Percentiles rank a stretch among this genome's conserved stretches.
These are phyloP conservation scores for Xylariaceae sp. DNA, from an alignment of 2,329 filamentous ascomycete genomes.

Conservation along the genomic window DNA sequence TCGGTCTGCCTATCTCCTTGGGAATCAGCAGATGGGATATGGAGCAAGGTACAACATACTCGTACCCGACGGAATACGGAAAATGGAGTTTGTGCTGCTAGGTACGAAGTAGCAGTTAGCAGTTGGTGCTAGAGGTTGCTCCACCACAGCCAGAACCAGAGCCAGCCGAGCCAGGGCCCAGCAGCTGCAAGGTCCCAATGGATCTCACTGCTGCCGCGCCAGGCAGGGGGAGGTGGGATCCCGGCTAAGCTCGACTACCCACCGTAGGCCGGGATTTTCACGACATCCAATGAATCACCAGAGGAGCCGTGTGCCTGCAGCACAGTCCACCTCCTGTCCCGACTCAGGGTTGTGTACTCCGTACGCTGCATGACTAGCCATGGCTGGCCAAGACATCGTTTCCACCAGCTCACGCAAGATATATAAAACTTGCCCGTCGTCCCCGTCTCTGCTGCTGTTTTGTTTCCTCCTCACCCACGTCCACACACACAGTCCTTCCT, in stretches of 20 bases:
- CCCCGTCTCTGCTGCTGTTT: slow-evolving; percentile 27
- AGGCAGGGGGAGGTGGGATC: slow-evolving; percentile 5
- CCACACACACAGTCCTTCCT: slow-evolving; percentile 31
- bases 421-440: slow-evolving; percentile 26
- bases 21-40: slow-evolving; percentile 20
- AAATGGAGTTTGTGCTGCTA: too few relatives aligned
- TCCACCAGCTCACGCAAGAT: slow-evolving; percentile 16
- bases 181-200: slow-evolving; percentile 24
- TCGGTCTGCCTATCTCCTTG: slow-evolving; percentile 2
- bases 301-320: slow-evolving; percentile 33
- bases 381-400: slow-evolving; percentile 2
- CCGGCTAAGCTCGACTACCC: slow-evolving; percentile 31
- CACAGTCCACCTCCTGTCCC: slow-evolving; percentile 2
- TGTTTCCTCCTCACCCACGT: slow-evolving; percentile 33
- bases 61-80: too few relatives aligned
- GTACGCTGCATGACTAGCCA: slow-evolving; percentile 20
- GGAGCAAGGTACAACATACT: too few relatives aligned
- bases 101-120: too few relatives aligned
- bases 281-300: slow-evolving; percentile 34
- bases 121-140: too few relatives aligned
- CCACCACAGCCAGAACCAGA: too few relatives aligned
- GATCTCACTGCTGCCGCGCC: slow-evolving; percentile 15
- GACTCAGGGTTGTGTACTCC: slow-evolving; percentile 24
- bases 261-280: slow-evolving; percentile 15
- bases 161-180: not conserved